Percentiles rank a stretch among this genome's conserved stretches.
Conservation (phyloP, 2,329 filamentous ascomycete genomes). For the Lasiodiplodia gonubiensis region DNA sequence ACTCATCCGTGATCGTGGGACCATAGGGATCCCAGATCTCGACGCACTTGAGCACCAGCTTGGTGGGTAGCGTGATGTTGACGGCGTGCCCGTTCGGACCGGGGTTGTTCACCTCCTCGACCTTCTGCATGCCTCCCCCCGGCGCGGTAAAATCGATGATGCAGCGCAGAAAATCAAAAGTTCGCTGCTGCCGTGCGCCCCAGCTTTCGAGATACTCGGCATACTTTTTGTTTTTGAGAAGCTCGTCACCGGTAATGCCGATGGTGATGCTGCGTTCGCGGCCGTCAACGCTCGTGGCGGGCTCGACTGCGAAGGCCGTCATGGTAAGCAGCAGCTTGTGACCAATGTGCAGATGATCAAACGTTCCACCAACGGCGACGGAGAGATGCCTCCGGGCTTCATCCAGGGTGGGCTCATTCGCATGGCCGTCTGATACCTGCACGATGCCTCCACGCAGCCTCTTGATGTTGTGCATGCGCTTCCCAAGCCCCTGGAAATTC, state of each 20-base stretch:
- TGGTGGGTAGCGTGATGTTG: slow-evolving; percentile 63
- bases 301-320: slow-evolving; percentile 71
- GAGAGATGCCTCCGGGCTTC: slow-evolving; percentile 56
- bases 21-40: slow-evolving; percentile 88
- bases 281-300: slow-evolving; percentile 33
- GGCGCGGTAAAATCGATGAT: slow-evolving; percentile 64
- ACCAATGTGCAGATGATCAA: slow-evolving; percentile 92
- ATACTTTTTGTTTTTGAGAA: slow-evolving; percentile 89
- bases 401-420: slow-evolving; percentile 16
- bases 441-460: slow-evolving; percentile 45
- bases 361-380: slow-evolving; percentile 89
- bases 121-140: slow-evolving; percentile 48
- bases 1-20: slow-evolving; percentile 82
- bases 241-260: slow-evolving; percentile 85
- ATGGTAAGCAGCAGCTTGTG: slow-evolving; percentile 97
- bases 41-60: slow-evolving; percentile 76
- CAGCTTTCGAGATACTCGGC: slow-evolving; percentile 81
- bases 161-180: slow-evolving; percentile 71
- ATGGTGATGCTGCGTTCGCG: slow-evolving; percentile 68
- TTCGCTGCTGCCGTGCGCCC: slow-evolving; percentile 71
- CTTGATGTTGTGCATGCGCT: slow-evolving; percentile 41
- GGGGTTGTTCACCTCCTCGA: slow-evolving; percentile 53
- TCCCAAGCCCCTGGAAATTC: slow-evolving; percentile 46
- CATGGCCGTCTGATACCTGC: slow-evolving; percentile 33
- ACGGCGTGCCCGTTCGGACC: slow-evolving; percentile 60